Base-by-base conservation (phyloP, 2,329 filamentous ascomycete genomes). In the Plectosphaerella plurivora region DNA sequence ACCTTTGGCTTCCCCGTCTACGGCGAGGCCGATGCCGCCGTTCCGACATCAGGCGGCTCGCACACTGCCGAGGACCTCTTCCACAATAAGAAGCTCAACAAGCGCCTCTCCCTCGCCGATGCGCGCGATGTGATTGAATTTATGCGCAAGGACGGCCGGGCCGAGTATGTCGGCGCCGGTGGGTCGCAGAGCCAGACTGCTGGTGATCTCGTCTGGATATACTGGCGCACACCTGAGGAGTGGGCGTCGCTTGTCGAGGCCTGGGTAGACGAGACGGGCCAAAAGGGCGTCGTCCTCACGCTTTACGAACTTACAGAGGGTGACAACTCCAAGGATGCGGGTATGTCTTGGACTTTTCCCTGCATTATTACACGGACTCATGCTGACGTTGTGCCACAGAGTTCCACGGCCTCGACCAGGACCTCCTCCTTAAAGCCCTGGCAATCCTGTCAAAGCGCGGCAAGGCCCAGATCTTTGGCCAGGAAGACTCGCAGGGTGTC, bases 401-500 rank as follows among this genome's bases (percentile, higher is more conserved):
- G 60, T 90, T 96, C 63, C 84, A 91, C 68, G 89, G 89, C n/a
- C 88, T 99, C 76, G 92, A 97, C 65, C 76, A 79, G 45, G 89
- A 91, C 22, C 69, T 96, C 56, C 77, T 99, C 63, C 81, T 88
- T 59, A 91, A 87, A 68, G 87, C 89, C 37, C 77, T 99, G 47
- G 81, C 83, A 55, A 77, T 94, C 48, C 78, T 97, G 47, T 92
- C 96, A 36, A 96, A 95, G 77, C 82, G 87, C 57, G 91, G 91
- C 60, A 96, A 89, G 72, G 93, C 92, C 14, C 93, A 97, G 70
- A 84, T 97, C 24, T 97, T 99, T 73, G 93, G 93, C 35, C 82
- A 84, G 51, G 91, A 93, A 63, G 91, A 93, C 66, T 88, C 89
- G 55, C 84, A 89, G 63, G 94, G 94, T 63, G 91, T 97, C 59